Percentiles rank a stretch among this genome's conserved stretches.
phyloP scores from a whole-genome alignment of 148 eudicot species.

The Suaeda aralocaspica region DNA sequence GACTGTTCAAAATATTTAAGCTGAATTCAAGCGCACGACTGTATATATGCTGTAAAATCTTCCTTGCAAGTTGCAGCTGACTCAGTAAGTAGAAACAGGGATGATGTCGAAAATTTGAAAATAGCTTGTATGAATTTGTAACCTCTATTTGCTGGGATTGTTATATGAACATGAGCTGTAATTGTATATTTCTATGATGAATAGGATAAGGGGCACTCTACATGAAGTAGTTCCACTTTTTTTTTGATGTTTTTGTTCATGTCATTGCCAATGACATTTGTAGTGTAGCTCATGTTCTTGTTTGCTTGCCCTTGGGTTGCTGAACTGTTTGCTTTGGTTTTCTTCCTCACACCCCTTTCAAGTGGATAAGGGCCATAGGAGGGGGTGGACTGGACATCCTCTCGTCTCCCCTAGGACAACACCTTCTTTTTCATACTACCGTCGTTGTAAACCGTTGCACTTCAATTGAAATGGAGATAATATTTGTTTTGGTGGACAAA shows the following conservation, averaged over 20 bases:
- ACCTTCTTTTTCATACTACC: too few relatives aligned
- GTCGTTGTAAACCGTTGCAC: too few relatives aligned
- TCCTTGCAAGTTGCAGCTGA: constrained; percentile 13
- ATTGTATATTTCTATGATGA: constrained; percentile 23
- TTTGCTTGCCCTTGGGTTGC: too few relatives aligned
- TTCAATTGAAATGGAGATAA: too few relatives aligned
- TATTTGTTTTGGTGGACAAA: too few relatives aligned
- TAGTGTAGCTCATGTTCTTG: too few relatives aligned
- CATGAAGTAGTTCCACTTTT: background rate
- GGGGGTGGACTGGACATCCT: too few relatives aligned
- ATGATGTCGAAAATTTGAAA: background rate
- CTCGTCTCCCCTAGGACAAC: too few relatives aligned
- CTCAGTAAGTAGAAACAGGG: constrained; percentile 6
- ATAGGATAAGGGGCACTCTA: background rate
- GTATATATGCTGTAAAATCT: constrained; percentile 25
- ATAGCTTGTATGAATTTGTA: background rate
- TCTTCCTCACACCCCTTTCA: too few relatives aligned
- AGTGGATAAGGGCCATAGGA: too few relatives aligned
- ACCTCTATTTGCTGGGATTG: constrained; percentile 6
- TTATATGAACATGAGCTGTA: constrained; percentile 6
- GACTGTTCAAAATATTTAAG: constrained; percentile 42
- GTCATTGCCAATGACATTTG: background rate
- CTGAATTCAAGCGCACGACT: background rate
- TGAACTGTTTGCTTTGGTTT: too few relatives aligned
- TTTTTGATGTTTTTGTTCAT: background rate